These are phyloP conservation scores for Fraxinus pennsylvanica DNA, from an alignment of 257 asterid species.

Conservation along the genomic window DNA sequence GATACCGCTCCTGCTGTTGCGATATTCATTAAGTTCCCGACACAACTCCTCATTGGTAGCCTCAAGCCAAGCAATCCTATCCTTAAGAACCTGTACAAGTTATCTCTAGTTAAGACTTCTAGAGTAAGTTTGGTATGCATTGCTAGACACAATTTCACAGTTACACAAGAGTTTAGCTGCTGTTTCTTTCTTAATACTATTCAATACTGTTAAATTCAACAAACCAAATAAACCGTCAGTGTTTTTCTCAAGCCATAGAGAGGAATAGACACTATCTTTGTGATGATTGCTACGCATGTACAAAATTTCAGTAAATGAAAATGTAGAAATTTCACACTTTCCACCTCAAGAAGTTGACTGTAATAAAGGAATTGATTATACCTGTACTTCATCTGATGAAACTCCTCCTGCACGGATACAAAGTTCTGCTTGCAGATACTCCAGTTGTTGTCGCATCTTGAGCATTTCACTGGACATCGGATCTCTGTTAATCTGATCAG, in stretches of 20 bases:
- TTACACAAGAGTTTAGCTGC: neutral
- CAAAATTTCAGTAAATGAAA: neutral
- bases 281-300: neutral
- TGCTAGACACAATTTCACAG: neutral
- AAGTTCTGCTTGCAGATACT: constrained; percentile 91
- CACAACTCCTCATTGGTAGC: constrained; percentile 82
- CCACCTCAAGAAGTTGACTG: neutral
- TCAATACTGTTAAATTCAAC: neutral
- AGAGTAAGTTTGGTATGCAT: neutral
- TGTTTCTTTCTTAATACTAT: neutral
- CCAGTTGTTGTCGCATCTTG: constrained; percentile 96
- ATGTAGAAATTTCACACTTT: neutral
- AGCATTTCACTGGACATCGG: constrained; percentile 93
- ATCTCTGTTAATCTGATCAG: constrained; percentile 83
- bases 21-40: constrained; percentile 77
- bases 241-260: neutral
- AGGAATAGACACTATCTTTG: neutral
- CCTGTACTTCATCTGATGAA: constrained; percentile 91
- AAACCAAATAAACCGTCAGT: neutral
- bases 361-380: constrained; percentile 20
- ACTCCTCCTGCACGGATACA: constrained; percentile 92
- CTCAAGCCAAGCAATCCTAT: constrained; percentile 90
- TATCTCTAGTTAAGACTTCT: constrained; percentile 22
- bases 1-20: constrained; percentile 47
- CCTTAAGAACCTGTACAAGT: constrained; percentile 78